Percentiles rank a stretch among this genome's conserved stretches.
phyloP scores from a whole-genome alignment of 2,329 filamentous ascomycete species.

The Colletotrichum simmondsii region DNA sequence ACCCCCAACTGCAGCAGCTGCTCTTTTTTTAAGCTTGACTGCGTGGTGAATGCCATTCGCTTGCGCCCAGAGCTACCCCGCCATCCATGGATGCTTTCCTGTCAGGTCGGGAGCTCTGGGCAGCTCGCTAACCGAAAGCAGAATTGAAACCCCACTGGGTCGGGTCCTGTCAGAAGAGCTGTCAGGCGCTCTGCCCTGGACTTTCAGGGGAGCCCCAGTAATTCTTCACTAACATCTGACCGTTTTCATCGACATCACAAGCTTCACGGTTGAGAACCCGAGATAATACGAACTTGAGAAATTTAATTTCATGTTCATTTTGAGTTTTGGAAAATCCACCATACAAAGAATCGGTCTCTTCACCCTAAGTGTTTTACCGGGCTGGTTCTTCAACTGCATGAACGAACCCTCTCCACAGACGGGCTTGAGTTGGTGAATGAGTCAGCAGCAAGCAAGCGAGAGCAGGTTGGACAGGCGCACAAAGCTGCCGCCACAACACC shows the following conservation, averaged over 20 bases:
- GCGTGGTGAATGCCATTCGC: not conserved
- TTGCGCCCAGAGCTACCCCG: conserved; percentile 29
- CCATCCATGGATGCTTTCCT: conserved; percentile 1
- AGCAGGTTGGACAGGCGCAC: too few relatives aligned
- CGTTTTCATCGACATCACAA: not conserved
- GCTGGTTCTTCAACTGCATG: not conserved
- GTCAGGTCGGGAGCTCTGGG: conserved; percentile 21
- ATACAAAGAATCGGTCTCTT: not conserved
- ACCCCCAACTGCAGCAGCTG: not conserved
- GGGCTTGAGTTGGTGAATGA: not conserved
- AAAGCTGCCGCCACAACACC: too few relatives aligned
- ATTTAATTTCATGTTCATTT: too few relatives aligned
- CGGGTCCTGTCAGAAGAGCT: not conserved
- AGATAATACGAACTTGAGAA: not conserved
- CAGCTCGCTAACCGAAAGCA: conserved; percentile 7
- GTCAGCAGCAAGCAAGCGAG: not conserved
- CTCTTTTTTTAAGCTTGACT: conserved; percentile 19
- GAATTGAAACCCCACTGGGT: not conserved
- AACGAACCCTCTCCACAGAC: too few relatives aligned
- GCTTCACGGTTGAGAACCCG: not conserved
- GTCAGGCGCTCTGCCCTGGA: not conserved
- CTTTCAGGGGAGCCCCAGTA: conserved; percentile 16
- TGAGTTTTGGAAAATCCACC: not conserved
- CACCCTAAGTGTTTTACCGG: not conserved
- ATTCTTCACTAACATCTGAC: not conserved